Evolutionary conservation across 768 basidiomycete genomes (phyloP), one percentile per base, ranked within the genome.

Genomic region (Mycena latifolia): DNA sequence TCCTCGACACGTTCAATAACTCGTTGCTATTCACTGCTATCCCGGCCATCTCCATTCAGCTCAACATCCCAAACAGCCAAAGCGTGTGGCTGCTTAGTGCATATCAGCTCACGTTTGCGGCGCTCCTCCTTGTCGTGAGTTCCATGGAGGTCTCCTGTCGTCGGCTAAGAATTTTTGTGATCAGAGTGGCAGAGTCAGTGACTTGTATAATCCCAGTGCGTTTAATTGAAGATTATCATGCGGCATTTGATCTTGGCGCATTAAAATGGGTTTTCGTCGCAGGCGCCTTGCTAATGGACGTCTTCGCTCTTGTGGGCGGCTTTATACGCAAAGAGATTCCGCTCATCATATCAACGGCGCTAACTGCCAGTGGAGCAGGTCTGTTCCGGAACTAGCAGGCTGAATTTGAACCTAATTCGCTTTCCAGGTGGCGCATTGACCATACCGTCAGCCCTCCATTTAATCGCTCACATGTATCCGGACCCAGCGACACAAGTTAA

Each of bases 391-490:
- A 33, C 5, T 33, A 6, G 31, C 31, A 33, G 11, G 31, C 31
- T 11, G 5, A 33, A 33, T 6, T 33, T 11, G 31, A 11, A 33
- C 6, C 31, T 33, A 5, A 33, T 33, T 18, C 51, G 10, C n/a
- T 15, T 22, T 47, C 67, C 77, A 79, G 84, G 78, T 15, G 86
- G 84, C 22, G 78, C 85, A 2, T 73, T 86, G 77, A 84, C 83
- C 11, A 80, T 87, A 39, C 86, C 86, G 3, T 84, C 85, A 4
- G 82, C 86, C 8, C 73, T 84, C n/a, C 75, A 81, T 41, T 77
- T 89, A 35, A 78, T 88, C 25, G 84, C 87, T 8, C 79, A 81
- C 47, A 75, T 85, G 68, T 88, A 84, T 73, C 82, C 86, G 0
- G 80, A 84, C 15, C 82, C 82, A 8, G 67, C 64, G 7, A 77